phyloP scores from a whole-genome alignment of 306 rosid genomes.

The Prunus mongolica region DNA sequence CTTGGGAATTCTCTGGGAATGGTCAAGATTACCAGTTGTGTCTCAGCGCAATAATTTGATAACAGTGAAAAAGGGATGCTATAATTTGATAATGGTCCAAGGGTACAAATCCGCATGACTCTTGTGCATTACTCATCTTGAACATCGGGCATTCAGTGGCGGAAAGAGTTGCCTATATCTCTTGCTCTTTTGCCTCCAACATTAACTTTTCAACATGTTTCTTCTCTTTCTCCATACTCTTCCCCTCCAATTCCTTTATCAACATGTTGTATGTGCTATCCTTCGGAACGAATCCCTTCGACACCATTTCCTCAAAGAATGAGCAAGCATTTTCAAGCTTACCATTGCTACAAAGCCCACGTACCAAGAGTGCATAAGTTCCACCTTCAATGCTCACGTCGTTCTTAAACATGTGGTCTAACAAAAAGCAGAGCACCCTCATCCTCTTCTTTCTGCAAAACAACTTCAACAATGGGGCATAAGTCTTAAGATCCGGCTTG shows the following conservation, averaged over 20 bases:
- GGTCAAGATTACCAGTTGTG: neutral
- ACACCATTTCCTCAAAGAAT: conserved; percentile 59
- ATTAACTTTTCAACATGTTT: conserved; percentile 50
- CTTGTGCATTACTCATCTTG: neutral
- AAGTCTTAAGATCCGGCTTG: conserved; percentile 60
- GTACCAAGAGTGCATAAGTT: conserved; percentile 58
- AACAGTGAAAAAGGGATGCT: neutral
- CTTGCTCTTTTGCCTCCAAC: conserved; percentile 18
- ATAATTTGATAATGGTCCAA: neutral
- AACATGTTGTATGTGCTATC: conserved; percentile 36
- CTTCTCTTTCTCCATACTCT: conserved; percentile 53
- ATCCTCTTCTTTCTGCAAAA: conserved; percentile 78
- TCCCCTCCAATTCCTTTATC: conserved; percentile 47
- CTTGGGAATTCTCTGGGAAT: neutral
- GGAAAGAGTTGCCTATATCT: neutral
- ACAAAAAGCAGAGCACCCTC: conserved; percentile 67
- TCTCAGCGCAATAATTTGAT: neutral
- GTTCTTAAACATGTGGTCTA: conserved; percentile 72
- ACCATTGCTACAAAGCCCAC: conserved; percentile 44
- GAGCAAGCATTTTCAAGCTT: conserved; percentile 48
- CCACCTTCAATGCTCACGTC: conserved; percentile 55
- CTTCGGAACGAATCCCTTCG: conserved; percentile 26
- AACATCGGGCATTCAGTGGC: neutral
- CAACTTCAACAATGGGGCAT: conserved; percentile 78
- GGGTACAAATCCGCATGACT: no score